Evolutionary conservation across 2,329 filamentous ascomycete genomes (phyloP).

Genomic region (Piedraia hortae): DNA sequence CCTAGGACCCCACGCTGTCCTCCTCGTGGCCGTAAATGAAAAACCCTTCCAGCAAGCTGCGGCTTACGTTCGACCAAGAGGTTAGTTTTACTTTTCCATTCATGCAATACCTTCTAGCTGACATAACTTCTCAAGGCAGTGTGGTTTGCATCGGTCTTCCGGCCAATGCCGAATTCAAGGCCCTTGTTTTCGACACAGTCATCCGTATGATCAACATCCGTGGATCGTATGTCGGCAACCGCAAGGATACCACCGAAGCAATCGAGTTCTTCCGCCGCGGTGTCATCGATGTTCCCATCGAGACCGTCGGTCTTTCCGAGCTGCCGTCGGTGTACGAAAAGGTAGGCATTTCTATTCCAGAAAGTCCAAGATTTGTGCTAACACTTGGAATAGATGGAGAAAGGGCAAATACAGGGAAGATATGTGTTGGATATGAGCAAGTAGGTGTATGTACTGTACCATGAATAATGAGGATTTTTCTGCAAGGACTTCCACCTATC

Average conservation of each 20-base stretch:
- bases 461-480: too few relatives aligned
- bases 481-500: too few relatives aligned
- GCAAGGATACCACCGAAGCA: slow-evolving; percentile 65
- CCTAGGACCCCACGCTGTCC: slow-evolving; percentile 61
- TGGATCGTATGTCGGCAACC: slow-evolving; percentile 81
- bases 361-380: slow-evolving; percentile 5
- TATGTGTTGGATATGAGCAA: slow-evolving; percentile 52
- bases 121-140: slow-evolving; percentile 23
- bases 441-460: slow-evolving; percentile 14
- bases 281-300: slow-evolving; percentile 65
- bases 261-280: slow-evolving; percentile 71
- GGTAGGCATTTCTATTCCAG: slow-evolving; percentile 10
- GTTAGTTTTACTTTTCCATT: background rate
- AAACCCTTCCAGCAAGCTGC: slow-evolving; percentile 89
- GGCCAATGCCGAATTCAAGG: slow-evolving; percentile 47
- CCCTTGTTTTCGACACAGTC: slow-evolving; percentile 73
- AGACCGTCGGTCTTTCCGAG: slow-evolving; percentile 56
- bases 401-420: slow-evolving; percentile 42
- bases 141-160: slow-evolving; percentile 80
- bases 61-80: slow-evolving; percentile 12
- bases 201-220: slow-evolving; percentile 77
- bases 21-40: slow-evolving; percentile 66
- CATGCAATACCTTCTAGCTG: background rate
- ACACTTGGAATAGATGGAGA: slow-evolving; percentile 20
- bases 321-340: slow-evolving; percentile 49